Base-by-base conservation (phyloP, 257 asterid species). In the Fraxinus excelsior region DNA sequence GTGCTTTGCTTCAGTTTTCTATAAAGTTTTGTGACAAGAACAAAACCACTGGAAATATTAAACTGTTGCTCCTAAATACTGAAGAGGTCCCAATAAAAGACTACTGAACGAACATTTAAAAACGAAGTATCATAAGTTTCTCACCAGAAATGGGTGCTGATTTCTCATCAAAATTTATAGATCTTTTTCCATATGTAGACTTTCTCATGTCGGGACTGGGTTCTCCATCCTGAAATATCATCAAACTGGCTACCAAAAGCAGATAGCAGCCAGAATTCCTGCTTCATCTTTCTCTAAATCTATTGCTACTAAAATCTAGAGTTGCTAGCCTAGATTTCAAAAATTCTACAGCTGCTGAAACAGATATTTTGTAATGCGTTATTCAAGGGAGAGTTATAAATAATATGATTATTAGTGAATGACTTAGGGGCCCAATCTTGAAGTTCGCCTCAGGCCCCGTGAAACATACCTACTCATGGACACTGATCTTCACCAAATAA, bases 161-260 rank as follows among this genome's bases (percentile, higher is more conserved):
- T 18, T 51, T 51, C 60, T 14, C 23, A 16, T 51, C 2, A 2
- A 16, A 51, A 4, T 18, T 51, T 51, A 51, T 18, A 18, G 10
- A 14, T 18, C 19, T 2, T 16, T 51, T 51, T 6, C 23, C 2
- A 16, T 51, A 18, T 51, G 58, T 13, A 37, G 29, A 60, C 77
- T 46, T 67, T 70, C 74, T 85, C 73, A 93, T 67, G 98, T 91
- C 66, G 96, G 97, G 32, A 73, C 44, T 37, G 58, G 58, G 67
- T 62, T 56, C 70, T 79, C 75, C 72, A 29, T 78, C 67, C 58
- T 35, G 73, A 75, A 35, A 78, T 74, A 72, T 77, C 83, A 19
- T 72, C 77, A 72, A 18, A 10, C 34, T 80, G 80, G 65, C 85
- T 82, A 21, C 82, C 72, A 72, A 85, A 76, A 21, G 90, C 69